phyloP scores from a whole-genome alignment of 2,329 filamentous ascomycete genomes.

The Fragosphaeria purpurea region DNA sequence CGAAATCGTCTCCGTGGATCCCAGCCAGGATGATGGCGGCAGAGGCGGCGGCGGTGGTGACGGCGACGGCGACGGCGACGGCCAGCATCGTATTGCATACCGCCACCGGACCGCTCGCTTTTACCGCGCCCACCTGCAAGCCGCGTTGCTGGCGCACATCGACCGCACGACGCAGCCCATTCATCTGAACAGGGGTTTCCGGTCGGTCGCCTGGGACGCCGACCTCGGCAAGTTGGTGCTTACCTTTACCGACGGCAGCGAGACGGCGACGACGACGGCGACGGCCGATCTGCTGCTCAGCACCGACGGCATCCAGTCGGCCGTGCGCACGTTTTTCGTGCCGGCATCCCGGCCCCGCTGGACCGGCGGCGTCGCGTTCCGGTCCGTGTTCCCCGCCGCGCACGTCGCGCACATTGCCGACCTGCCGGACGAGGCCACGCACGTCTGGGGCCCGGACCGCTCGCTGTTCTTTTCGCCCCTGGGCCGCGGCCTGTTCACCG shows the following conservation, averaged over 20 bases:
- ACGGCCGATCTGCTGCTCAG: conserved; percentile 39
- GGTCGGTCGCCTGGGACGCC: conserved; percentile 23
- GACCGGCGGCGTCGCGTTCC: conserved; percentile 34
- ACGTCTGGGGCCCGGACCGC: conserved; percentile 32
- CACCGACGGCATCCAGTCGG: conserved; percentile 43
- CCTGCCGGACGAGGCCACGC: conserved; percentile 31
- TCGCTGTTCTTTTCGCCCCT: conserved; percentile 34
- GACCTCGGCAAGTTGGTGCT: conserved; percentile 23
- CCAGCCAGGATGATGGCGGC: conserved; percentile 27
- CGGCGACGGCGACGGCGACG: too few species aligned
- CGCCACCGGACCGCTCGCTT: conserved; percentile 34
- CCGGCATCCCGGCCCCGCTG: conserved; percentile 28
- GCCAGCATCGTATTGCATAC: conserved; percentile 15
- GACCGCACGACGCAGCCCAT: conserved; percentile 24
- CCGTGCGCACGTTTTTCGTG: conserved; percentile 33
- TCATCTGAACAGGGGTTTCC: conserved; percentile 32
- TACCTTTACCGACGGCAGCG: conserved; percentile 34
- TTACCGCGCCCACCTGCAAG: conserved; percentile 38
- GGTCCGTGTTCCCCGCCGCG: conserved; percentile 33
- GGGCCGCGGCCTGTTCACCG: conserved; percentile 30
- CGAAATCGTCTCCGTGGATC: conserved; percentile 34
- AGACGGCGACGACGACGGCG: conserved; percentile 17
- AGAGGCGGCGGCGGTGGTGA: too few species aligned
- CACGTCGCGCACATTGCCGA: conserved; percentile 28
- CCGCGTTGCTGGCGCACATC: conserved; percentile 35